phyloP scores from a whole-genome alignment of 306 rosid genomes.

The Lupinus albus region DNA sequence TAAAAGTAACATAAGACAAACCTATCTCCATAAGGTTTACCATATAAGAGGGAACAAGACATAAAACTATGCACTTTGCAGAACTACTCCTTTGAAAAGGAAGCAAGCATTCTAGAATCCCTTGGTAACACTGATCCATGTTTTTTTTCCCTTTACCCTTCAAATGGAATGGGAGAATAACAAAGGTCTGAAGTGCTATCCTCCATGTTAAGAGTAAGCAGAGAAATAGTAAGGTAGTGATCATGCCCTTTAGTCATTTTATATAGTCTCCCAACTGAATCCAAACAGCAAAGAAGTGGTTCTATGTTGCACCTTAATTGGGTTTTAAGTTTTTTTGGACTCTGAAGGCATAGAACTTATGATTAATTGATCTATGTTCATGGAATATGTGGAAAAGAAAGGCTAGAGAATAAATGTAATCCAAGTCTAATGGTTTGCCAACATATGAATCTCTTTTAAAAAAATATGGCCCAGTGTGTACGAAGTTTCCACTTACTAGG shows the following conservation, averaged over 20 bases:
- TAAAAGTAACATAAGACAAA: not conserved
- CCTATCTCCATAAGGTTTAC: not conserved
- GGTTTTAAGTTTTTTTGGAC: not conserved
- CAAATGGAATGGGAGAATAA: not conserved
- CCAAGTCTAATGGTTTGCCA: not conserved
- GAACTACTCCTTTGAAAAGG: not conserved
- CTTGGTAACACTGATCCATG: not conserved
- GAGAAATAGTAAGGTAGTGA: not conserved
- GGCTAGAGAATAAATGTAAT: not conserved
- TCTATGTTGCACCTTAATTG: not conserved
- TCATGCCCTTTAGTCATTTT: not conserved
- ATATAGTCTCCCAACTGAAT: not conserved
- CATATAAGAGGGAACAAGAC: not conserved
- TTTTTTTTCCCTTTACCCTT: not conserved
- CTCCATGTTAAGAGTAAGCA: not conserved
- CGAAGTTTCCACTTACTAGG: too few relatives aligned
- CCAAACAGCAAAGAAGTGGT: not conserved
- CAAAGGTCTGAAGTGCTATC: not conserved
- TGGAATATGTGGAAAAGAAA: not conserved
- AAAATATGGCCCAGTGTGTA: too few relatives aligned
- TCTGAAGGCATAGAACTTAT: not conserved
- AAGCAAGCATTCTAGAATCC: not conserved
- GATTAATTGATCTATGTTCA: constrained; percentile 1
- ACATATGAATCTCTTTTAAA: constrained; percentile 6
- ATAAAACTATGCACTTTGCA: not conserved